Evolutionary conservation across 768 basidiomycete species (phyloP).

Genomic region (Calvatia gigantea): DNA sequence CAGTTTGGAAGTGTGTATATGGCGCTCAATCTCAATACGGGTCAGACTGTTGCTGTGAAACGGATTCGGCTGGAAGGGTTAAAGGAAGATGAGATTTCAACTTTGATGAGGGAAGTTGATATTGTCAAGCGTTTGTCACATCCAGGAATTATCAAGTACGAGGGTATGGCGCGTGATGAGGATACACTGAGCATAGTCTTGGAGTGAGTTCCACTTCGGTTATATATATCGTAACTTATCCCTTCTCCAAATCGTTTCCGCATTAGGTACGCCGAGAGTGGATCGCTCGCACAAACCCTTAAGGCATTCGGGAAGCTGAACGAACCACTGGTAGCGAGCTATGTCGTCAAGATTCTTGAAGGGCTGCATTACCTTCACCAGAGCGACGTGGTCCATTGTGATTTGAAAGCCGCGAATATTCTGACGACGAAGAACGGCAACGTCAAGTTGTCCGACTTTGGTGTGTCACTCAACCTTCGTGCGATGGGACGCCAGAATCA

Average conservation of each 20-base stretch:
- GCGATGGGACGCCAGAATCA: slow-evolving; percentile 85
- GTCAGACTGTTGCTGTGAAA: slow-evolving; percentile 99
- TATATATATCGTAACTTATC: slow-evolving; percentile 13
- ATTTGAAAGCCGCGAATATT: slow-evolving; percentile 98
- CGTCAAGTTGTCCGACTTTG: slow-evolving; percentile 96
- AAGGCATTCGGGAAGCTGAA: slow-evolving; percentile 94
- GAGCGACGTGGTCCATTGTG: slow-evolving; percentile 92
- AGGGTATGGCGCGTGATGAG: slow-evolving; percentile 90
- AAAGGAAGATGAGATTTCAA: slow-evolving; percentile 85
- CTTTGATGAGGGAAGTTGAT: slow-evolving; percentile 93
- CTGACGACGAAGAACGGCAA: slow-evolving; percentile 98
- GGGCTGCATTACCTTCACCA: slow-evolving; percentile 91
- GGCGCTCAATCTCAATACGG: slow-evolving; percentile 89
- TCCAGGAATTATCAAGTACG: slow-evolving; percentile 96
- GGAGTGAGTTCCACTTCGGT: slow-evolving; percentile 59
- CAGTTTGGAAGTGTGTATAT: slow-evolving; percentile 97
- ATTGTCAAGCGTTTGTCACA: slow-evolving; percentile 88
- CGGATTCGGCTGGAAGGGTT: slow-evolving; percentile 87
- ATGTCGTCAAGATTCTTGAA: slow-evolving; percentile 95
- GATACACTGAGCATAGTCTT: slow-evolving; percentile 89
- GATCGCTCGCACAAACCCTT: slow-evolving; percentile 88
- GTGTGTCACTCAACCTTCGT: slow-evolving; percentile 92
- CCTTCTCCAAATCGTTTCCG: slow-evolving; percentile 1
- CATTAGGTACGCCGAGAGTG: slow-evolving; percentile 90
- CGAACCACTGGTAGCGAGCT: slow-evolving; percentile 86